Evolutionary conservation across 345 rosid genomes (phyloP).

Genomic region (Citrus sp.): DNA sequence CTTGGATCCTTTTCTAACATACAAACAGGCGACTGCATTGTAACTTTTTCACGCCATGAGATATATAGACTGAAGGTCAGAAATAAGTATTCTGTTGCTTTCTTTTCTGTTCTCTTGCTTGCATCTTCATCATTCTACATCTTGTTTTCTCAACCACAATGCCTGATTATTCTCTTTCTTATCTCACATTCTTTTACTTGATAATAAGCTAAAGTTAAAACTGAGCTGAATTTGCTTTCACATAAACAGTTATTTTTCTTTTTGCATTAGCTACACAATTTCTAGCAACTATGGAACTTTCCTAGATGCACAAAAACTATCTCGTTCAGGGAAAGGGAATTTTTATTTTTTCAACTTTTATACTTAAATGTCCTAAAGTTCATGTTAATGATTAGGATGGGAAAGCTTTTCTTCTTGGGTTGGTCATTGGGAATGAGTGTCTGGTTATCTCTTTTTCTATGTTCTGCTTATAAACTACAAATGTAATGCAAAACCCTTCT

Average conservation of each 20-base stretch:
- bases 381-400: not conserved
- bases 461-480: not conserved
- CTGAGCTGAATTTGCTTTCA: not conserved
- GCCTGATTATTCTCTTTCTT: not conserved
- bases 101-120: not conserved
- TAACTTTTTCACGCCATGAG: constrained; percentile 72
- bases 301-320: not conserved
- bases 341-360: not conserved
- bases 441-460: not conserved
- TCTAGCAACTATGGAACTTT: not conserved
- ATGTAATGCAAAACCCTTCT: not conserved
- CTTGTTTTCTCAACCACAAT: not conserved
- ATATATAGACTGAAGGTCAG: constrained; percentile 75
- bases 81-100: not conserved
- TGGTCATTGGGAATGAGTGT: not conserved
- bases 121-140: constrained; percentile 3
- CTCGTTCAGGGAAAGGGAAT: not conserved
- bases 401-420: not conserved
- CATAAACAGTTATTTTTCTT: not conserved
- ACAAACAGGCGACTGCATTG: constrained; percentile 74
- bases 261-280: not conserved
- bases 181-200: not conserved
- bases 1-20: constrained; percentile 63
- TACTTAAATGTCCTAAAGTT: not conserved
- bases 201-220: not conserved